A percentile compares a stretch with the other conserved stretches of the same genome.
phyloP scores from a whole-genome alignment of 129 eudicot genomes.

The Saposhnikovia divaricata region DNA sequence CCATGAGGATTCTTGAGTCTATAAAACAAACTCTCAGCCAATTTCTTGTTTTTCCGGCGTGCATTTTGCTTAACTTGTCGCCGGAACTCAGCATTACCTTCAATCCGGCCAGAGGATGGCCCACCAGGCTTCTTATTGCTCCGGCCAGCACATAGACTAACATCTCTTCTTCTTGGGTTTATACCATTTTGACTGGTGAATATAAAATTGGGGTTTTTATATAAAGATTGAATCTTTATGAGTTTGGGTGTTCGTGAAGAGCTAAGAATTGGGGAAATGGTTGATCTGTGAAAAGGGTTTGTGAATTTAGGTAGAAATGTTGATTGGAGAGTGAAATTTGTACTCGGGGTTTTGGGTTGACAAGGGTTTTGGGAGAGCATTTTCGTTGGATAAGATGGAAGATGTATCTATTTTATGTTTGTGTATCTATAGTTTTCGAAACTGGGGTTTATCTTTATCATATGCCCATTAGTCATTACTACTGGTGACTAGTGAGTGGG shows the following conservation, averaged over 20 bases:
- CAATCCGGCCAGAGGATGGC: conserved; percentile 54
- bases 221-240: conserved; percentile 12
- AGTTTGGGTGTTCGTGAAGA: conserved; percentile 19
- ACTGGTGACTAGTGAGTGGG: too few species aligned
- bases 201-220: conserved; percentile 13
- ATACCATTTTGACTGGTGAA: conserved; percentile 21
- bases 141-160: conserved; percentile 77
- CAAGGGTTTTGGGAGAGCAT: conserved; percentile 46
- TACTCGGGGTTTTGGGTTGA: conserved; percentile 59
- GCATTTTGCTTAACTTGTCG: conserved; percentile 65
- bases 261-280: conserved; percentile 26
- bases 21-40: conserved; percentile 74
- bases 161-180: conserved; percentile 22
- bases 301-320: conserved; percentile 30
- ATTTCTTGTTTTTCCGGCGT: conserved; percentile 50
- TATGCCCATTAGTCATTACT: too few species aligned
- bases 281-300: conserved; percentile 35
- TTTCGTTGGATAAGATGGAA: conserved; percentile 9
- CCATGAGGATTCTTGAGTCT: conserved; percentile 78
- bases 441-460: too few species aligned
- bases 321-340: conserved; percentile 28
- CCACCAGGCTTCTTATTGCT: conserved; percentile 62
- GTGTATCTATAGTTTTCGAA: not conserved
- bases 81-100: conserved; percentile 67
- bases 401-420: not conserved